Percentiles rank a stretch among this genome's conserved stretches.
Conservation (phyloP, 2,329 filamentous ascomycete species). For the Ceratocystis destructans region DNA sequence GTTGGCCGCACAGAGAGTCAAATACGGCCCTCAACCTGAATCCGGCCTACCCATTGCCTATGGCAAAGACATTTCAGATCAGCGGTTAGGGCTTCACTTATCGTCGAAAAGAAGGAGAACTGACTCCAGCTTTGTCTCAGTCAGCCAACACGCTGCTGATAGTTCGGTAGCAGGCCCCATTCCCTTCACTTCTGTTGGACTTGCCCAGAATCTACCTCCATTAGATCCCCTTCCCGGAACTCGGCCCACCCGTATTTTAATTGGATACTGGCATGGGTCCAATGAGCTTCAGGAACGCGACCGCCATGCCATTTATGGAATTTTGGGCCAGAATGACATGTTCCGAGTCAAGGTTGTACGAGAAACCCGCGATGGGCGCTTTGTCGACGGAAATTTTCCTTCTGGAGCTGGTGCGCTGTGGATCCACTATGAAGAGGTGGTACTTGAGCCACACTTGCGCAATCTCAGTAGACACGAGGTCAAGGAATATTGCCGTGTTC, state of each 20-base stretch:
- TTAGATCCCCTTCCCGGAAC: constrained; percentile 37
- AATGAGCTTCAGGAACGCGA: constrained; percentile 34
- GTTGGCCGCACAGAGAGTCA: constrained; percentile 34
- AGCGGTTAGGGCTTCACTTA: background rate
- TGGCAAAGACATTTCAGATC: constrained; percentile 26
- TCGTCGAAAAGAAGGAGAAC: constrained; percentile 18
- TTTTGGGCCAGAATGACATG: constrained; percentile 49
- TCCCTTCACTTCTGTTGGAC: constrained; percentile 15
- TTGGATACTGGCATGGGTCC: constrained; percentile 47
- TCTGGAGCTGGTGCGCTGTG: constrained; percentile 45
- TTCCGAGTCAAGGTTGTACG: constrained; percentile 49
- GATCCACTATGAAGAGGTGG: constrained; percentile 49
- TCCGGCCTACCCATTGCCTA: constrained; percentile 37
- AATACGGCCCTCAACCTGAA: constrained; percentile 32
- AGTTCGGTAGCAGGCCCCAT: constrained; percentile 5
- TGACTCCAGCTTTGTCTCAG: constrained; percentile 17
- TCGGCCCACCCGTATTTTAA: constrained; percentile 42
- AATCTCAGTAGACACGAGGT: constrained; percentile 40
- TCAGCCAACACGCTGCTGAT: background rate
- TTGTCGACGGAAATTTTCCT: constrained; percentile 46
- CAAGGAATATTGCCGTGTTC: constrained; percentile 50
- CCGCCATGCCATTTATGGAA: constrained; percentile 49
- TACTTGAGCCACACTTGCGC: constrained; percentile 43
- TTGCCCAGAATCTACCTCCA: constrained; percentile 15
- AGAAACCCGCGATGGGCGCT: constrained; percentile 46